Evolutionary conservation across 1,139 yeast species (phyloP).

Genomic region (Geotrichum cucujoidarum): DNA sequence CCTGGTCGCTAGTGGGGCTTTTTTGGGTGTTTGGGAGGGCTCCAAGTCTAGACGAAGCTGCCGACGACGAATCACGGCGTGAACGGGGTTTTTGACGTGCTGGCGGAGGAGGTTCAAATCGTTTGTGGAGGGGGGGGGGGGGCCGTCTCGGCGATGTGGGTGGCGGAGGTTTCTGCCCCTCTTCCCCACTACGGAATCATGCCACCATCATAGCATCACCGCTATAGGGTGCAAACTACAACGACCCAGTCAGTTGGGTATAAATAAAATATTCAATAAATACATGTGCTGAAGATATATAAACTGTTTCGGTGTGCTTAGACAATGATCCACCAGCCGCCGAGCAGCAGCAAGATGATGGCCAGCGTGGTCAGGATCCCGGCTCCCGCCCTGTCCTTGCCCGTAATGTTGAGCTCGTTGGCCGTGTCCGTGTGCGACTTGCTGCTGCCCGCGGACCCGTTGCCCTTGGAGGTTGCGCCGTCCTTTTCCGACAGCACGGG

Average conservation of each 20-base stretch:
- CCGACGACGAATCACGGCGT: no score
- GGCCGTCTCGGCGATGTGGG: neutral
- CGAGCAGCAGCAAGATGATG: slow-evolving; percentile 57
- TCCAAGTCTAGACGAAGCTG: no score
- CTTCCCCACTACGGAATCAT: neutral
- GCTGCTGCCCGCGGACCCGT: slow-evolving; percentile 33
- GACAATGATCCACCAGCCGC: slow-evolving; percentile 76
- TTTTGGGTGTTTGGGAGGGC: no score
- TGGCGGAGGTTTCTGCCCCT: neutral
- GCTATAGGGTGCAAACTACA: neutral
- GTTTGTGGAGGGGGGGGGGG: no score
- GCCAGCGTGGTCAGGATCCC: slow-evolving; percentile 72
- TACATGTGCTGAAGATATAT: no score
- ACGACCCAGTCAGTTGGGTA: neutral
- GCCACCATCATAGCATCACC: neutral
- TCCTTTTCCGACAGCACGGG: slow-evolving; percentile 43
- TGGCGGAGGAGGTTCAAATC: no score
- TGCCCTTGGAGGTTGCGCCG: slow-evolving; percentile 46
- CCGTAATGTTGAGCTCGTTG: slow-evolving; percentile 6
- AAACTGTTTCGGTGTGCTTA: no score
- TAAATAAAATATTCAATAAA: neutral
- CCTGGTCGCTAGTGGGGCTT: no score
- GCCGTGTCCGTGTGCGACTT: slow-evolving; percentile 18
- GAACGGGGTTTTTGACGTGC: no score
- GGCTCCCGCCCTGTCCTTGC: slow-evolving; percentile 79